Percentiles rank a stretch among this genome's conserved stretches.
Evolutionary conservation across 1,284 basidiomycete genomes (phyloP).

Genomic region (Dichomitus squalens): DNA sequence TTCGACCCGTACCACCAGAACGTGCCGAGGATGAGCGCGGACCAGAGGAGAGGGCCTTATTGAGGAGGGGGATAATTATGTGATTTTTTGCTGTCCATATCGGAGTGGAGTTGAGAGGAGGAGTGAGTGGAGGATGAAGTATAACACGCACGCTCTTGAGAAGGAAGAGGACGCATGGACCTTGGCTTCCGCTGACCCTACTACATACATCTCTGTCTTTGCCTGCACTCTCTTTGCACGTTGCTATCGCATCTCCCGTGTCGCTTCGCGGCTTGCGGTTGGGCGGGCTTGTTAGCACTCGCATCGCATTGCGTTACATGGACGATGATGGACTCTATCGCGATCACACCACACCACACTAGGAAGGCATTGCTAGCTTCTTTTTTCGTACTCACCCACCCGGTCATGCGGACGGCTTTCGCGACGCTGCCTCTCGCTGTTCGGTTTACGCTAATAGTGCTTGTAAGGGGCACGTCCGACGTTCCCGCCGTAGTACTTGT

Average conservation of each 20-base stretch:
- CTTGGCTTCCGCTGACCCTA: constrained; percentile 16
- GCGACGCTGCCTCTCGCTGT: neutral
- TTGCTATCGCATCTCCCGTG: constrained; percentile 17
- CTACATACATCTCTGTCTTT: constrained; percentile 18
- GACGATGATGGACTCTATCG: neutral
- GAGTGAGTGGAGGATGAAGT: constrained; percentile 4
- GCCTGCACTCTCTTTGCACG: constrained; percentile 1
- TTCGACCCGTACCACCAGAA: constrained; percentile 34
- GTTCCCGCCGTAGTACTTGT: constrained; percentile 1
- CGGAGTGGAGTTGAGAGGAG: constrained; percentile 1
- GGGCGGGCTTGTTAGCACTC: neutral
- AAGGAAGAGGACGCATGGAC: constrained; percentile 23
- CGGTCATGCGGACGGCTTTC: neutral
- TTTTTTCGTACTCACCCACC: too few relatives aligned
- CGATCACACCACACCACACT: neutral
- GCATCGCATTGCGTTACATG: neutral
- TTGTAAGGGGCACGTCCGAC: too few relatives aligned
- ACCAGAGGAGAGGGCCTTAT: constrained; percentile 20
- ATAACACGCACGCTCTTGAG: neutral
- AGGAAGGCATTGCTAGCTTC: neutral
- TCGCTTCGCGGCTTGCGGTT: neutral
- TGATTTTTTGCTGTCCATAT: constrained; percentile 1
- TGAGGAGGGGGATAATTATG: constrained; percentile 3
- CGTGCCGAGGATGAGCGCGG: constrained; percentile 21
- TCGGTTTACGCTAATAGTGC: too few relatives aligned